Evolutionary conservation across 345 rosid genomes (phyloP).

Genomic region (Noccaea caerulescens): DNA sequence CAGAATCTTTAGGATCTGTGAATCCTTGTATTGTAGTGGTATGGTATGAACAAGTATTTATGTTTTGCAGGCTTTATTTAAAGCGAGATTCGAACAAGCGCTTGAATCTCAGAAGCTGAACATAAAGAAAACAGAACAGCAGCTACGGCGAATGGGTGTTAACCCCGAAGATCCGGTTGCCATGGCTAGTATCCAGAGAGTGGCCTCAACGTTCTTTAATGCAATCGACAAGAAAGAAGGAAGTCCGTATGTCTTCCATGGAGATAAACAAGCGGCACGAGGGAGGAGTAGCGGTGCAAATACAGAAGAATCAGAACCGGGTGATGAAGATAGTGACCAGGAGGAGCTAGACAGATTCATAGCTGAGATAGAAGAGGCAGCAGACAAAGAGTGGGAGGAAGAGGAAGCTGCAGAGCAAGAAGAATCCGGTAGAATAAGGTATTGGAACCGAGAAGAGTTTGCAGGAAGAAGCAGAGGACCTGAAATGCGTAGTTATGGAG

Average conservation of each 20-base stretch:
- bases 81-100: slow-evolving; percentile 99
- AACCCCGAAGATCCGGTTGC: slow-evolving; percentile 99
- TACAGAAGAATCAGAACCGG: slow-evolving; percentile 52
- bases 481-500: slow-evolving; percentile 35
- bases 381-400: slow-evolving; percentile 91
- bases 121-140: slow-evolving; percentile 91
- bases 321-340: slow-evolving; percentile 84
- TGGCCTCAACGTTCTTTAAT: slow-evolving; percentile 94
- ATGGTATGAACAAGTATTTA: slow-evolving; percentile 25
- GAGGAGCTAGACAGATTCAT: slow-evolving; percentile 91
- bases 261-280: slow-evolving; percentile 48
- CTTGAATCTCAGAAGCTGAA: slow-evolving; percentile 97
- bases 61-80: slow-evolving; percentile 81
- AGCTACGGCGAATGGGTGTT: slow-evolving; percentile 78
- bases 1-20: background rate
- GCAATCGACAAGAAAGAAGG: slow-evolving; percentile 96
- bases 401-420: slow-evolving; percentile 92
- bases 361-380: slow-evolving; percentile 94
- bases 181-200: slow-evolving; percentile 98
- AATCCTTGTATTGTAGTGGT: background rate
- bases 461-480: slow-evolving; percentile 63
- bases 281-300: slow-evolving; percentile 34
- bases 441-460: slow-evolving; percentile 77
- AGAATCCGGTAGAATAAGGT: slow-evolving; percentile 72
- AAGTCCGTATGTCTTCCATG: slow-evolving; percentile 85